Evolutionary conservation across 2,329 filamentous ascomycete genomes (phyloP).

Genomic region (Fusarium solani-melongenae): DNA sequence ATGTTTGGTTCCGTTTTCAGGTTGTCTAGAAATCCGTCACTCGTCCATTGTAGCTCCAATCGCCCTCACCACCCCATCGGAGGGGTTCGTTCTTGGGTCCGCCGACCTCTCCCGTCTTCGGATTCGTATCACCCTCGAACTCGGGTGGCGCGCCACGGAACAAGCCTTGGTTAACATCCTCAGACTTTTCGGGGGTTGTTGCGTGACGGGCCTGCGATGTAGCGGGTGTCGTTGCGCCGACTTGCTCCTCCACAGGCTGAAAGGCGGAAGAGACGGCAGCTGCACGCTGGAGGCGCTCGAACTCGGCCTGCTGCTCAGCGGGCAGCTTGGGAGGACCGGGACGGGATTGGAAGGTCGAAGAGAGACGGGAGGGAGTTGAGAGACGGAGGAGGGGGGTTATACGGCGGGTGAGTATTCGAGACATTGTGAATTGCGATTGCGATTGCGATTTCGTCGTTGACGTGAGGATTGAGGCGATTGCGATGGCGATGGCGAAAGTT

Average conservation of each 20-base stretch:
- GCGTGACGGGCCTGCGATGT: conserved; percentile 33
- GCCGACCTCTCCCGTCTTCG: conserved; percentile 93
- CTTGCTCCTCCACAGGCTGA: conserved; percentile 44
- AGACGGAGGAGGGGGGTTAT: conserved; percentile 19
- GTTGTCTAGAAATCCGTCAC: conserved; percentile 83
- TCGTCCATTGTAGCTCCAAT: conserved; percentile 94
- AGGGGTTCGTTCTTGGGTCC: conserved; percentile 98
- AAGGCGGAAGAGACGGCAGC: conserved; percentile 60
- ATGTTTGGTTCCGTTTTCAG: neutral
- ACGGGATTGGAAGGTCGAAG: conserved; percentile 59
- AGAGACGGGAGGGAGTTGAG: conserved; percentile 40
- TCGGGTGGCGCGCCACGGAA: conserved; percentile 84
- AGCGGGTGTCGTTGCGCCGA: conserved; percentile 39
- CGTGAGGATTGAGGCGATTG: neutral
- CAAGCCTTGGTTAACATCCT: conserved; percentile 69
- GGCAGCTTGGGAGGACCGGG: conserved; percentile 89
- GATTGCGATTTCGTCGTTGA: neutral
- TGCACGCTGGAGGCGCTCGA: conserved; percentile 83
- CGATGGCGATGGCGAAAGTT: conserved; percentile 11
- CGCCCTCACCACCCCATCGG: conserved; percentile 80
- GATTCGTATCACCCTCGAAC: conserved; percentile 92
- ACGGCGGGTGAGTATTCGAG: conserved; percentile 35
- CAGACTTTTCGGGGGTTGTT: conserved; percentile 38
- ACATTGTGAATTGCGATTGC: conserved; percentile 20
- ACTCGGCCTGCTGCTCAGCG: conserved; percentile 88